Conservation (phyloP, 768 basidiomycete genomes). For the Fomitopsis pulvina region DNA sequence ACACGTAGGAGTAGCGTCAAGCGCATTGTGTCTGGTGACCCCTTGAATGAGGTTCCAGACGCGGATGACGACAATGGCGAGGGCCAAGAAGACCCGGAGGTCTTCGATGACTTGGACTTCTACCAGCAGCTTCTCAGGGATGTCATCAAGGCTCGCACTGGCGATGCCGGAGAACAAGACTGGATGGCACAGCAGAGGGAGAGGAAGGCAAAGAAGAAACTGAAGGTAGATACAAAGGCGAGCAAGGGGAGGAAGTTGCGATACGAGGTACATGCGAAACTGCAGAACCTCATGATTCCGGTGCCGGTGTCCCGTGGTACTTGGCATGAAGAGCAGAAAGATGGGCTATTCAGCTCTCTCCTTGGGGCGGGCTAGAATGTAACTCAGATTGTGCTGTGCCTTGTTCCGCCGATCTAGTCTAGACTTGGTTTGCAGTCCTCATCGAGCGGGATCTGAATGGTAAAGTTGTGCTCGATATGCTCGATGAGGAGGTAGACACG, state of each 20-base stretch:
- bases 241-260: constrained; percentile 93
- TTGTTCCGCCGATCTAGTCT: too few relatives aligned
- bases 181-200: constrained; percentile 64
- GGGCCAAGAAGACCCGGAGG: constrained; percentile 34
- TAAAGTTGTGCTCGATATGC: neutral
- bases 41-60: constrained; percentile 3
- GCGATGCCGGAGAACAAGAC: constrained; percentile 39
- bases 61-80: constrained; percentile 23
- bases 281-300: constrained; percentile 96
- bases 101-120: constrained; percentile 89
- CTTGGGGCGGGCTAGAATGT: constrained; percentile 29
- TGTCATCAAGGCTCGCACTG: constrained; percentile 68
- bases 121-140: constrained; percentile 91
- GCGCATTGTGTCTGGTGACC: constrained; percentile 30
- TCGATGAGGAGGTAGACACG: neutral
- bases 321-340: constrained; percentile 97
- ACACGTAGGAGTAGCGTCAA: constrained; percentile 42
- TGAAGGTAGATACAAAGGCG: constrained; percentile 84
- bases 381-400: too few relatives aligned
- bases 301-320: constrained; percentile 48
- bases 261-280: constrained; percentile 94
- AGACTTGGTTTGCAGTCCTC: too few relatives aligned
- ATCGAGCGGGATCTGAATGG: neutral
- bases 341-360: constrained; percentile 87
- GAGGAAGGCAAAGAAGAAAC: constrained; percentile 70